Conservation (phyloP, 139 green algal species). For the Eudorina sp. region DNA sequence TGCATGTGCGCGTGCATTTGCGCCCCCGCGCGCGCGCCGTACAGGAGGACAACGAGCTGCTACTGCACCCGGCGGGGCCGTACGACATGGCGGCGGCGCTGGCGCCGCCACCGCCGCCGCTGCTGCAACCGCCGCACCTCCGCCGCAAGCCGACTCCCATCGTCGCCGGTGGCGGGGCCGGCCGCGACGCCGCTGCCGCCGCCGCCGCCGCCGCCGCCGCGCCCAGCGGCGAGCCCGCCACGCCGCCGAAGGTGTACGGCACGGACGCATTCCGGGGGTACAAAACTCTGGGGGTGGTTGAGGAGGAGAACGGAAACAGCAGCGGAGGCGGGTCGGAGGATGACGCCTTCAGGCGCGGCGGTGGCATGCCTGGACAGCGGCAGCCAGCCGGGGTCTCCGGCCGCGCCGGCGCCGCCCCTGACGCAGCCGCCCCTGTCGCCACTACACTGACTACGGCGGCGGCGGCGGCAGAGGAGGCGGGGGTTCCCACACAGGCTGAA, state of each 20-base stretch:
- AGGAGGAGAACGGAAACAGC: neutral
- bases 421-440: neutral
- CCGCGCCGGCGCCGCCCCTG: neutral
- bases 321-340: too few relatives aligned
- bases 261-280: conserved; percentile 3
- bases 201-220: neutral
- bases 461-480: neutral
- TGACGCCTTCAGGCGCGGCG: too few relatives aligned
- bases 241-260: neutral
- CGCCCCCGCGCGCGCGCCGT: too few relatives aligned
- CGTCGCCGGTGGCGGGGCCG: too few relatives aligned
- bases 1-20: neutral
- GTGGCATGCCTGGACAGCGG: too few relatives aligned
- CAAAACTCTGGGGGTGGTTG: neutral
- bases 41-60: conserved; percentile 17
- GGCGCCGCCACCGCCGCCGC: neutral
- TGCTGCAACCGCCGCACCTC: too few relatives aligned
- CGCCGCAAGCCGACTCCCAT: too few relatives aligned
- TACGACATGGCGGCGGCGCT: neutral
- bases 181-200: neutral
- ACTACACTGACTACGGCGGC: neutral
- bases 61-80: neutral
- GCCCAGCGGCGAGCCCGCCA: neutral
- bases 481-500: too few relatives aligned
- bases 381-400: neutral